These are phyloP conservation scores for Termitomyces sp. DNA, from an alignment of 768 basidiomycete species.

Conservation along the genomic window DNA sequence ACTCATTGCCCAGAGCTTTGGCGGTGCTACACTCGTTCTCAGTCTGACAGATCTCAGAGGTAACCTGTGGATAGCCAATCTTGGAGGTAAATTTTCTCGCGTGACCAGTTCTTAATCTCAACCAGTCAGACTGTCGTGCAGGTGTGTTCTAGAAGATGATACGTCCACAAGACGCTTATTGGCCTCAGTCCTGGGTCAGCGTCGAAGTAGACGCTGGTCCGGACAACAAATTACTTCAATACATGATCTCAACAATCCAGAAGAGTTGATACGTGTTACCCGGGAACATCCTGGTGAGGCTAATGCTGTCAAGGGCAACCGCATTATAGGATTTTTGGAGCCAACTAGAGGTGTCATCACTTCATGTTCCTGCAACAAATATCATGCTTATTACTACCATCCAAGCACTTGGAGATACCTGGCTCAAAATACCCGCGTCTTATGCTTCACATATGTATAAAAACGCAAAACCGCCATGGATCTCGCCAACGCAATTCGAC, in stretches of 20 bases:
- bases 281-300: conserved; percentile 46
- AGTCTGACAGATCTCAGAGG: conserved; percentile 43
- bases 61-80: conserved; percentile 55
- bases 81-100: conserved; percentile 28
- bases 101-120: background rate
- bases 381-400: background rate
- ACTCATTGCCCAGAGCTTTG: conserved; percentile 30
- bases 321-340: conserved; percentile 51
- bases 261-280: conserved; percentile 40
- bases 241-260: conserved; percentile 36
- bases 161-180: background rate
- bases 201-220: conserved; percentile 30
- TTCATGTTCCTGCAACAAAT: background rate
- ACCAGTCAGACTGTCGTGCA: conserved; percentile 11
- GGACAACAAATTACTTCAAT: conserved; percentile 34
- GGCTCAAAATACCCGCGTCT: conserved; percentile 37
- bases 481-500: conserved; percentile 22
- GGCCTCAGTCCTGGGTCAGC: conserved; percentile 4
- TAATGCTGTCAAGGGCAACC: conserved; percentile 35
- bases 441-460: conserved; percentile 1
- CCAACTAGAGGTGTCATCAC: conserved; percentile 46
- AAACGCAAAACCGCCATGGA: conserved; percentile 24
- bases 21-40: conserved; percentile 50
- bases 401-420: conserved; percentile 39
- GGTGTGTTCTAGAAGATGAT: background rate